Conservation (phyloP, 2,329 filamentous ascomycete genomes). For the Cordyceps javanica region DNA sequence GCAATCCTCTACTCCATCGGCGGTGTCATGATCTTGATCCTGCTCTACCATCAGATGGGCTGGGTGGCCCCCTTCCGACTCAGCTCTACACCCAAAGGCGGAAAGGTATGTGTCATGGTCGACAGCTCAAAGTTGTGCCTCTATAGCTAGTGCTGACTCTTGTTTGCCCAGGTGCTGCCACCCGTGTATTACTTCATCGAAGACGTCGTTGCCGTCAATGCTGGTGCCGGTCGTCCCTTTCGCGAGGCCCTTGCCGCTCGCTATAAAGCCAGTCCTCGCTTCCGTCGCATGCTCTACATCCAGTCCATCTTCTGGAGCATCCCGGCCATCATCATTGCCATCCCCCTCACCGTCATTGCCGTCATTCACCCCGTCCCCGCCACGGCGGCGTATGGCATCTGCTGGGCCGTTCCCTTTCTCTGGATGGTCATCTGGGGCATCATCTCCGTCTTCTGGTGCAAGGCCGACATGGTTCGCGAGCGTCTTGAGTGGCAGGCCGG, state of each 20-base stretch:
- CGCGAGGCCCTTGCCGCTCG: slow-evolving; percentile 36
- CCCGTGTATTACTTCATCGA: slow-evolving; percentile 60
- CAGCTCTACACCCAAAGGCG: slow-evolving; percentile 56
- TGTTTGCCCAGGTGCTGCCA: slow-evolving; percentile 42
- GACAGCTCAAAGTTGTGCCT: neutral
- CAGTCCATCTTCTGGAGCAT: slow-evolving; percentile 37
- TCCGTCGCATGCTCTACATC: slow-evolving; percentile 33
- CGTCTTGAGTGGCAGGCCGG: slow-evolving; percentile 31
- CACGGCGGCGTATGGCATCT: slow-evolving; percentile 31
- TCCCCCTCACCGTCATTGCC: slow-evolving; percentile 30
- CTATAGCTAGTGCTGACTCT: neutral
- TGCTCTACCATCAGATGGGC: slow-evolving; percentile 28
- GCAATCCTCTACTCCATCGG: slow-evolving; percentile 44
- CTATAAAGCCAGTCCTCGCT: slow-evolving; percentile 35
- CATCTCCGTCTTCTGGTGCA: slow-evolving; percentile 31
- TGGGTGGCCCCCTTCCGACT: slow-evolving; percentile 53
- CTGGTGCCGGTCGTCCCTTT: slow-evolving; percentile 43
- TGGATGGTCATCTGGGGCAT: slow-evolving; percentile 30
- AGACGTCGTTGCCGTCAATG: slow-evolving; percentile 62
- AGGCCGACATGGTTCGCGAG: slow-evolving; percentile 30
- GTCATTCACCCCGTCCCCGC: slow-evolving; percentile 29
- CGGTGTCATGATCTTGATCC: slow-evolving; percentile 33
- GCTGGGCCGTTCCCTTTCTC: slow-evolving; percentile 35
- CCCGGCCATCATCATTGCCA: slow-evolving; percentile 30
- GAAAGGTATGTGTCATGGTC: slow-evolving; percentile 23